Evolutionary conservation across 176 grass and related monocot genomes (phyloP).

Genomic region (Ananas comosus): DNA sequence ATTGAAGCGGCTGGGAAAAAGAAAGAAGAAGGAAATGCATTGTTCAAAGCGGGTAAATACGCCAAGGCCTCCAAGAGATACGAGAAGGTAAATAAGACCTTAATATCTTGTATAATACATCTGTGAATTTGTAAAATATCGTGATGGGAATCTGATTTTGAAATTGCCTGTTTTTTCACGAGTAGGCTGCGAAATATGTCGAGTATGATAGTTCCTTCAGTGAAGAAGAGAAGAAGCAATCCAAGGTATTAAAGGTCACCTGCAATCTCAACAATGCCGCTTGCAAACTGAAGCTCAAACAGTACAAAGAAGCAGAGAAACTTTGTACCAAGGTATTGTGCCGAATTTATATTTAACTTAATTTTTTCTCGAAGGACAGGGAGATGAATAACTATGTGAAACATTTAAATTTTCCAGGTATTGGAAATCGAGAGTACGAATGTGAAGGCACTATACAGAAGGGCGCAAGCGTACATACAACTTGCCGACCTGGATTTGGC

Average conservation of each 20-base stretch:
- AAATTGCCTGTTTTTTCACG: constrained; percentile 1
- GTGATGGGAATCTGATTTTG: not conserved
- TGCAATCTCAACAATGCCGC: constrained; percentile 85
- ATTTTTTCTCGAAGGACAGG: no score
- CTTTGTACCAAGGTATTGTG: constrained; percentile 51
- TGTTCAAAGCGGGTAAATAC: constrained; percentile 68
- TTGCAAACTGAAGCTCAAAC: constrained; percentile 71
- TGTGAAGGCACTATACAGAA: constrained; percentile 82
- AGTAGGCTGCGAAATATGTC: constrained; percentile 49
- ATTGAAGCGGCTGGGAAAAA: constrained; percentile 69
- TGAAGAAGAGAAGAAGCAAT: constrained; percentile 64
- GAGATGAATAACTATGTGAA: no score
- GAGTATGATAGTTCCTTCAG: constrained; percentile 70
- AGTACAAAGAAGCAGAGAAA: constrained; percentile 69
- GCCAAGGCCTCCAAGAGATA: constrained; percentile 74
- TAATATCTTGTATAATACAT: not conserved
- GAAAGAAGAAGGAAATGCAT: constrained; percentile 79
- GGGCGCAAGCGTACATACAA: constrained; percentile 54
- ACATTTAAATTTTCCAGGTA: constrained; percentile 33
- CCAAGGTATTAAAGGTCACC: constrained; percentile 52
- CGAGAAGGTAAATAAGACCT: constrained; percentile 35
- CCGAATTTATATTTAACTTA: no score
- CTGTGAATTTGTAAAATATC: not conserved
- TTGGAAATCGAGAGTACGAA: constrained; percentile 62
- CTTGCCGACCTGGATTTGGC: constrained; percentile 79